A percentile compares a stretch with the other conserved stretches of the same genome.
These are phyloP conservation scores for Mortierella sp. DNA, from an alignment of 371 early-diverging fungal genomes.

Conservation along the genomic window DNA sequence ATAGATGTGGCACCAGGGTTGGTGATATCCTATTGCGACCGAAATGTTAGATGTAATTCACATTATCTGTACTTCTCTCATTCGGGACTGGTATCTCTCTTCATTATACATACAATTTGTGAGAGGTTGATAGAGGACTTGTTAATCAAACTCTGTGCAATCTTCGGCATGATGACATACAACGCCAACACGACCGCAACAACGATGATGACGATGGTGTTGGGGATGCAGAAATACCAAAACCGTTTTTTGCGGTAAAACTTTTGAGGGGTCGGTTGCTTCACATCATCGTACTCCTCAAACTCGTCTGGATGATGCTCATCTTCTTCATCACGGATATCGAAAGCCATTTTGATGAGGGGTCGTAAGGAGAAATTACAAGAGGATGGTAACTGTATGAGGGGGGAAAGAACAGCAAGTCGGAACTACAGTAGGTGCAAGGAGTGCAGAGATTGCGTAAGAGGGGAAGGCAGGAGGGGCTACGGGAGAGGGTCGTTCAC, in stretches of 20 bases:
- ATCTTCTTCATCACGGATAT: conserved; percentile 40
- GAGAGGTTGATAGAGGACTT: conserved; percentile 37
- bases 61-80: too few relatives aligned
- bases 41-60: background rate
- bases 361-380: too few relatives aligned
- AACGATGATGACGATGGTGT: conserved; percentile 62
- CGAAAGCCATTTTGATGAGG: too few relatives aligned
- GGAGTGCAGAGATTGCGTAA: too few relatives aligned
- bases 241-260: conserved; percentile 62
- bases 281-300: conserved; percentile 33
- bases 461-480: too few relatives aligned
- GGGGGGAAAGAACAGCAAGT: too few relatives aligned
- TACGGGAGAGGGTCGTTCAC: too few relatives aligned
- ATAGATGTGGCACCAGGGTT: conserved; percentile 39
- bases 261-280: conserved; percentile 32
- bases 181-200: conserved; percentile 63
- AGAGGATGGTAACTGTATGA: too few relatives aligned
- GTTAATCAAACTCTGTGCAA: conserved; percentile 25
- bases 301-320: conserved; percentile 16
- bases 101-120: too few relatives aligned
- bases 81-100: too few relatives aligned
- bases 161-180: too few relatives aligned
- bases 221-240: conserved; percentile 42
- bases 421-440: too few relatives aligned
- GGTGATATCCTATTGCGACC: conserved; percentile 32